Evolutionary conservation across 805 yeast genomes (phyloP).

Genomic region (Cephaloascus albidus): DNA sequence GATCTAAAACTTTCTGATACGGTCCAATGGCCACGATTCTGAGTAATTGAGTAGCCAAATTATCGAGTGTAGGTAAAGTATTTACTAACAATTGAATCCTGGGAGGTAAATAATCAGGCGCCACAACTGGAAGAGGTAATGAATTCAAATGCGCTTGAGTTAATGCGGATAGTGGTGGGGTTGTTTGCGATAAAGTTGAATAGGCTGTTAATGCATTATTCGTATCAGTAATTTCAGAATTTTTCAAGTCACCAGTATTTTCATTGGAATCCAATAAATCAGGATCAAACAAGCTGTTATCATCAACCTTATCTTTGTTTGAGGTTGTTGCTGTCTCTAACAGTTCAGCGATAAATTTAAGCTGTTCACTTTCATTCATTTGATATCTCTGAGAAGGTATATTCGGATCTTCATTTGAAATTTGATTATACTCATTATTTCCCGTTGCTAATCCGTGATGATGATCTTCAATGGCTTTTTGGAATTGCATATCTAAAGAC

Average conservation of each 20-base stretch:
- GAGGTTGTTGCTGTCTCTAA: neutral
- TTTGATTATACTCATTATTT: neutral
- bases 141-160: slow-evolving; percentile 48
- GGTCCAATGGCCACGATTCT: slow-evolving; percentile 66
- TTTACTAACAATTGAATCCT: slow-evolving; percentile 58
- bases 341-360: neutral
- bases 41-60: slow-evolving; percentile 71
- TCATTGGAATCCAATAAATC: neutral
- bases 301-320: neutral
- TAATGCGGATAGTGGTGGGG: slow-evolving; percentile 17
- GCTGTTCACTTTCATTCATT: neutral
- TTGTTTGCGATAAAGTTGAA: slow-evolving; percentile 27
- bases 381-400: neutral
- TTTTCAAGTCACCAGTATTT: neutral
- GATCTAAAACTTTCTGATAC: slow-evolving; percentile 62
- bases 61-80: slow-evolving; percentile 70
- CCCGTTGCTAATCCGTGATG: neutral
- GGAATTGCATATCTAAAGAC: neutral
- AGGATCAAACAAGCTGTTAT: neutral
- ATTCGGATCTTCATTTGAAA: neutral
- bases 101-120: slow-evolving; percentile 47
- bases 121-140: slow-evolving; percentile 47
- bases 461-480: neutral
- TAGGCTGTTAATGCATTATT: slow-evolving; percentile 31
- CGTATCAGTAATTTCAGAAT: slow-evolving; percentile 30